Evolutionary conservation across 495 filamentous ascomycete species (phyloP), one percentile per base, ranked within the genome.

Genomic region (Aspergillus nidulans): DNA sequence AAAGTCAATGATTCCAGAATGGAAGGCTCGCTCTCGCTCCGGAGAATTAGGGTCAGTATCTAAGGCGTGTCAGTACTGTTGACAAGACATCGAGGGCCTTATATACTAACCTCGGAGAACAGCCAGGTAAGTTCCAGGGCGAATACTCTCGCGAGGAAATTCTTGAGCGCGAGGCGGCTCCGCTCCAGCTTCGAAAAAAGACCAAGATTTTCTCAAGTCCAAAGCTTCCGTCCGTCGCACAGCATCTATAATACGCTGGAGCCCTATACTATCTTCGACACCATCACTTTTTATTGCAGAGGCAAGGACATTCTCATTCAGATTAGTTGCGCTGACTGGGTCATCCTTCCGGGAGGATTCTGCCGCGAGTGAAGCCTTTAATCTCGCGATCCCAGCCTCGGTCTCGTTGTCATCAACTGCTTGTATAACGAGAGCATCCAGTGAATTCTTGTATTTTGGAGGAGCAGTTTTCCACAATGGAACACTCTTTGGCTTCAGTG

Each of bases 141-240:
- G 21, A 34, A 74, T 61, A 16, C 63, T 52, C 23, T 70, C 48
- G 30, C 53, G 61, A 25, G 71, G 74, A 51, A 78, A 78, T 26
- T 68, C 59, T 26, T 64, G 51, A 41, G 59, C 56, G 55, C 67
- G 69, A 44, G 72, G 77, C 43, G 64, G 23, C 41, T 59, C 57
- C 18, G 49, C 57, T 15, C 57, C 25, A 9, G 67, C 50, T 19
- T 79, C 72, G 59, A 90, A 88, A 66, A 95, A 94, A 46, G 81
- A 82, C 80, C 83, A 92, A 16, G 74, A 66, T 36, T 77, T 81
- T 18, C 80, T 77, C 13, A 78, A 61, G 15, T 80, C 77, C 36
- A 84, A 79, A 9, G 86, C 86, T 53, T 91, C 87, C 8, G 88
- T 92, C 58, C 91, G 80, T 58, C 83, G 79, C 30, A 95, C 79